phyloP scores from a whole-genome alignment of 2,329 filamentous ascomycete species.

The Gnomoniopsis smithogilvyi region DNA sequence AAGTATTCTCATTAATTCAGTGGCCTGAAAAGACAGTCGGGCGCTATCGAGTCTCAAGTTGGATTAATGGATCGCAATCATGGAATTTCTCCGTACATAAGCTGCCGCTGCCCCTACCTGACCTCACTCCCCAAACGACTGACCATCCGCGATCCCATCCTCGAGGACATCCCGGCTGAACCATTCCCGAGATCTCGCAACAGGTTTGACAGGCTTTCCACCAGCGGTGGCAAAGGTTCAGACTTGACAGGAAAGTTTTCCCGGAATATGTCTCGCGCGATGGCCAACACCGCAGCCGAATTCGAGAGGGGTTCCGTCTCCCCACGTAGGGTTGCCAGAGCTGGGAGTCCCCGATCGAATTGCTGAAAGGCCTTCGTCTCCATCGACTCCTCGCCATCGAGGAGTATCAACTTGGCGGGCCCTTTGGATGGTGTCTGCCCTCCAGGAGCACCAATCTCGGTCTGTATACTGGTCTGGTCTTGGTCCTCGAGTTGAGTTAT shows the following conservation, averaged over 20 bases:
- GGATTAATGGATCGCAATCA: no score
- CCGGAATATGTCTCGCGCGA: constrained; percentile 22
- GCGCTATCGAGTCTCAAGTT: no score
- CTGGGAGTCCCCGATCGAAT: constrained; percentile 22
- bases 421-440: background rate
- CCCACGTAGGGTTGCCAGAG: constrained; percentile 7
- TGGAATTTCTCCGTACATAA: no score
- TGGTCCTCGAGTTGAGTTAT: constrained; percentile 1
- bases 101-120: background rate
- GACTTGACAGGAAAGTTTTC: constrained; percentile 25
- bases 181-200: constrained; percentile 25
- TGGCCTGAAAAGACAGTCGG: no score
- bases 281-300: constrained; percentile 21
- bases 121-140: constrained; percentile 22
- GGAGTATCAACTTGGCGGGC: constrained; percentile 17
- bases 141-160: constrained; percentile 6
- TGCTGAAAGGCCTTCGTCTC: constrained; percentile 25
- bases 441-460: background rate
- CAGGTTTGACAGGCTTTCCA: constrained; percentile 25
- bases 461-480: background rate
- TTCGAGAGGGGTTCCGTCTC: constrained; percentile 22
- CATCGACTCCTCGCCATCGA: constrained; percentile 25
- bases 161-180: constrained; percentile 5
- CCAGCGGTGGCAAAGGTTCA: constrained; percentile 29
- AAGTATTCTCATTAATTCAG: no score